phyloP scores from a whole-genome alignment of 805 yeast genomes.

The Lipomyces starkeyi region DNA sequence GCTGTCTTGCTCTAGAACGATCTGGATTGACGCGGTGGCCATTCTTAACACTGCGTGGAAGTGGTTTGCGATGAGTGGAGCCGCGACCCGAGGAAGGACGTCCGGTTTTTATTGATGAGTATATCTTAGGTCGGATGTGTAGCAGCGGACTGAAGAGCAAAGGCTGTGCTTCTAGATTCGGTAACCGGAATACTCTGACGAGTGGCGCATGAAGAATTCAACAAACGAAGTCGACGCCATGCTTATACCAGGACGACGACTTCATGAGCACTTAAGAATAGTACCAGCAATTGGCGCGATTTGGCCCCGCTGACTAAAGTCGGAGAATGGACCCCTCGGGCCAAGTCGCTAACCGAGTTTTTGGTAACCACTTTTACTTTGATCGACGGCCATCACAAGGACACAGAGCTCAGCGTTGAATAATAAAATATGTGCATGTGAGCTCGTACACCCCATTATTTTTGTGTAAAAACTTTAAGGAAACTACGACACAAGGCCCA shows the following conservation, averaged over 20 bases:
- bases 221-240: background rate
- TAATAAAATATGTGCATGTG: background rate
- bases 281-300: background rate
- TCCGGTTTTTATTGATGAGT: background rate
- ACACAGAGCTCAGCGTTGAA: background rate
- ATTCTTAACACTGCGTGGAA: too few species aligned
- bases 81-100: background rate
- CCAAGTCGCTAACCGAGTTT: background rate
- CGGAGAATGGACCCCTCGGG: background rate
- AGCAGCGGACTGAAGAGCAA: background rate
- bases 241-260: background rate
- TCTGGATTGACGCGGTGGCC: too few species aligned
- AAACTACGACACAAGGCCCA: background rate
- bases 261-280: background rate
- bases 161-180: constrained; percentile 1
- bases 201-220: background rate
- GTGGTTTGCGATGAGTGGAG: background rate
- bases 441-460: too few species aligned
- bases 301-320: background rate
- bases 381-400: background rate
- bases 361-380: background rate
- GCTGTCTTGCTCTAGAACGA: too few species aligned
- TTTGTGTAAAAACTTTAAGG: background rate
- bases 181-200: background rate
- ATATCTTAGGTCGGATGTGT: background rate